These are phyloP conservation scores for Dacryopinax primogenitus DNA, from an alignment of 768 basidiomycete genomes.

Conservation along the genomic window DNA sequence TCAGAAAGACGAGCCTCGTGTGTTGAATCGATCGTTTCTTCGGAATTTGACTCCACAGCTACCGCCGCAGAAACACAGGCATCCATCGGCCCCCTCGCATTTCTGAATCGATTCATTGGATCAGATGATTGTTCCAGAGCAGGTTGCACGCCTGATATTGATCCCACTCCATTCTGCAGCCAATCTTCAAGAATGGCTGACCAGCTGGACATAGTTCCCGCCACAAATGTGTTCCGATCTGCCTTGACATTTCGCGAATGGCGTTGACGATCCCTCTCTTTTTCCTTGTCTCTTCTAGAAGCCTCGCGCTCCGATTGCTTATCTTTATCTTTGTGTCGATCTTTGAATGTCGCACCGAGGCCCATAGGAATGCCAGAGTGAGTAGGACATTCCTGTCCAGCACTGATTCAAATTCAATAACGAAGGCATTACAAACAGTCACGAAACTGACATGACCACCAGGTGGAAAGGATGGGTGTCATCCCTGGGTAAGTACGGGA, in stretches of 20 bases:
- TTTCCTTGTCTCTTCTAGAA: slow-evolving; percentile 19
- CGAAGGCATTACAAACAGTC: not conserved
- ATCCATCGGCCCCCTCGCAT: not conserved
- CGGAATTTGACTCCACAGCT: not conserved
- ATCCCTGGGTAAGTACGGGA: slow-evolving; percentile 42
- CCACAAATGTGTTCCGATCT: not conserved
- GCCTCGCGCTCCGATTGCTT: slow-evolving; percentile 12
- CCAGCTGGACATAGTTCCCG: slow-evolving; percentile 41
- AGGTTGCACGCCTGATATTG: slow-evolving; percentile 19
- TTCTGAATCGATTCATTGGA: not conserved
- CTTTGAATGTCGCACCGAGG: slow-evolving; percentile 59
- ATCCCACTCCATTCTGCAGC: slow-evolving; percentile 36
- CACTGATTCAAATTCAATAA: slow-evolving; percentile 25
- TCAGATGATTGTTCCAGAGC: slow-evolving; percentile 4
- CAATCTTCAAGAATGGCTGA: slow-evolving; percentile 64
- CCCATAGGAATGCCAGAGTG: slow-evolving; percentile 68
- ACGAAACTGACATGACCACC: slow-evolving; percentile 49
- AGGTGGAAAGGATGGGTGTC: slow-evolving; percentile 59
- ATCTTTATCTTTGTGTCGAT: not conserved
- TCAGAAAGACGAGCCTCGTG: not conserved
- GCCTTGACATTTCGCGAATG: not conserved
- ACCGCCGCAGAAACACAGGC: not conserved
- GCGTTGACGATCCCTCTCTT: slow-evolving; percentile 21
- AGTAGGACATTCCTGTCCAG: slow-evolving; percentile 75
- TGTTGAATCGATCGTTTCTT: not conserved